Percentiles rank a stretch among this genome's conserved stretches.
phyloP scores from a whole-genome alignment of 306 rosid genomes.

The Alnus rubra region DNA sequence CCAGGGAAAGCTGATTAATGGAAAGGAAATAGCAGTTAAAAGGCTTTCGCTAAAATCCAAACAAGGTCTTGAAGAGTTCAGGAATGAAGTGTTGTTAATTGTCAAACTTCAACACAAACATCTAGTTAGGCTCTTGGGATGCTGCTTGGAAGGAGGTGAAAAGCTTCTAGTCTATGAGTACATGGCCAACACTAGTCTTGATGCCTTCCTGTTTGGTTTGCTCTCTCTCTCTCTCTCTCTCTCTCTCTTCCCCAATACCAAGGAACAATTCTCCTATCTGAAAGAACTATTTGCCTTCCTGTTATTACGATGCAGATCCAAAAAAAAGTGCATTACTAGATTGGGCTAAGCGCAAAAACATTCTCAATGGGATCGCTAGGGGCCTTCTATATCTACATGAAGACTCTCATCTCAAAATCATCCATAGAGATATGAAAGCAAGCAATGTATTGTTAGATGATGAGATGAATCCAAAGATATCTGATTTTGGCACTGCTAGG shows the following conservation, averaged over 20 bases:
- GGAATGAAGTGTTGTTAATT: conserved; percentile 27
- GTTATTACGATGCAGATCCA: conserved; percentile 4
- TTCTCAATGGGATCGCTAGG: conserved; percentile 9
- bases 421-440: conserved; percentile 17
- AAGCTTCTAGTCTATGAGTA: conserved; percentile 44
- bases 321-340: background rate
- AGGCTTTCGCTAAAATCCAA: conserved; percentile 28
- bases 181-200: conserved; percentile 36
- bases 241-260: no score
- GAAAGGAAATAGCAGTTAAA: conserved; percentile 38
- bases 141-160: conserved; percentile 37
- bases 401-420: conserved; percentile 20
- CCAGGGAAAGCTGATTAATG: conserved; percentile 32
- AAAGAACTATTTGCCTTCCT: background rate
- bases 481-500: conserved; percentile 14
- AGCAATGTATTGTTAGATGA: conserved; percentile 8
- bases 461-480: conserved; percentile 17
- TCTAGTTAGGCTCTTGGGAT: conserved; percentile 43
- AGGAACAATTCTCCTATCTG: no score
- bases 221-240: background rate
- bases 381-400: conserved; percentile 18
- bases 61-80: conserved; percentile 31
- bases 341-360: background rate
- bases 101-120: conserved; percentile 40
- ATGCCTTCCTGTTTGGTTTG: conserved; percentile 33